Evolutionary conservation across 1,139 yeast species (phyloP).

Genomic region (Magnusiomyces suaveolens): DNA sequence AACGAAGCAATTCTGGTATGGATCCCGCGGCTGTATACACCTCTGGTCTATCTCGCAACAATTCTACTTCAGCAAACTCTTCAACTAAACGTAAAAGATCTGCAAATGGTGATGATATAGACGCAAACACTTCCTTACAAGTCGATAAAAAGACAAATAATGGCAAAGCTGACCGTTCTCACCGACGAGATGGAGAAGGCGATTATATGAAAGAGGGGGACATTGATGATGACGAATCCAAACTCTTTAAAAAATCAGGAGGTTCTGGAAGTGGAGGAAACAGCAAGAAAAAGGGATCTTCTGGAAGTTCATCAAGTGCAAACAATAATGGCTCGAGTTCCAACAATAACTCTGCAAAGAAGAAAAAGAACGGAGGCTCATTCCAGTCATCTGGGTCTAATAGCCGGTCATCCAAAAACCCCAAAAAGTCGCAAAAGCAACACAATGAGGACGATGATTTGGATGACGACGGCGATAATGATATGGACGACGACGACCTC

Average conservation of each 20-base stretch:
- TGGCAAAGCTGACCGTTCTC: background rate
- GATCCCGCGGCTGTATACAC: background rate
- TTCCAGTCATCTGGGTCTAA: constrained; percentile 5
- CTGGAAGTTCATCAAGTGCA: background rate
- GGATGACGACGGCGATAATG: background rate
- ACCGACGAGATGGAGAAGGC: background rate
- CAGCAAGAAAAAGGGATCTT: background rate
- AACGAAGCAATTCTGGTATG: constrained; percentile 3
- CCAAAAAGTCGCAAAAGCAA: background rate
- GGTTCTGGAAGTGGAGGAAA: background rate
- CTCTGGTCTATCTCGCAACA: background rate
- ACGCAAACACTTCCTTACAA: background rate
- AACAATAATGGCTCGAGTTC: background rate
- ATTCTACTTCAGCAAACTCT: background rate
- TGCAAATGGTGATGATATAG: constrained; percentile 1
- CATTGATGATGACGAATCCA: background rate
- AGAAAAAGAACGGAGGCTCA: background rate
- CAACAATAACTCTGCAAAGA: background rate
- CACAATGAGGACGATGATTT: constrained; percentile 7
- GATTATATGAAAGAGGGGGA: background rate
- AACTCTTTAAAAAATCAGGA: background rate
- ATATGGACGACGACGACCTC: constrained; percentile 1
- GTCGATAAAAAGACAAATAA: background rate
- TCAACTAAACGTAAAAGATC: background rate
- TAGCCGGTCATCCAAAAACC: background rate